phyloP scores from a whole-genome alignment of 2,329 filamentous ascomycete species.

The Pestalotiopsis sp. region DNA sequence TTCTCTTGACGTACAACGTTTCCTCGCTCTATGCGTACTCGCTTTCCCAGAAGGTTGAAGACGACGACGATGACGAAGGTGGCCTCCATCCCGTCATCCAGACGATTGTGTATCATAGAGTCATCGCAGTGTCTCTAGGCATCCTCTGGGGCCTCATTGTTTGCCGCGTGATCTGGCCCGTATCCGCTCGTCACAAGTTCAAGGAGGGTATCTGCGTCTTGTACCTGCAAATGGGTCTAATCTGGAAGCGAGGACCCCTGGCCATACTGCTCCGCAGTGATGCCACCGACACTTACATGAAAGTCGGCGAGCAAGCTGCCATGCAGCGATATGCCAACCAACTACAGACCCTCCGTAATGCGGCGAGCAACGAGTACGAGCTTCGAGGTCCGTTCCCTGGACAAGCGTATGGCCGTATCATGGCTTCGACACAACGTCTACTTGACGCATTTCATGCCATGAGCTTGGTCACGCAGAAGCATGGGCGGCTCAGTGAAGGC shows the following conservation, averaged over 20 bases:
- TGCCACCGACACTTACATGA: constrained; percentile 71
- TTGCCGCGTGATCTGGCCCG: constrained; percentile 89
- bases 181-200: constrained; percentile 85
- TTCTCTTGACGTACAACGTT: constrained; percentile 94
- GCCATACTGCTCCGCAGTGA: constrained; percentile 68
- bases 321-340: constrained; percentile 79
- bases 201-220: constrained; percentile 88
- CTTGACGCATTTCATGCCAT: constrained; percentile 95
- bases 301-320: constrained; percentile 82
- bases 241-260: constrained; percentile 93
- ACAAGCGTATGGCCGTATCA: constrained; percentile 71
- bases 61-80: constrained; percentile 87
- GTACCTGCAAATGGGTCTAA: constrained; percentile 91
- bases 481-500: constrained; percentile 73
- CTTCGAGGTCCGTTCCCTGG: constrained; percentile 85
- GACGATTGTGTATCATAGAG: constrained; percentile 85
- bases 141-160: constrained; percentile 92
- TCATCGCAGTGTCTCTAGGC: constrained; percentile 82
- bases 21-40: constrained; percentile 94
- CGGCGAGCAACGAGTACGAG: constrained; percentile 85
- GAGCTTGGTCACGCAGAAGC: constrained; percentile 87
- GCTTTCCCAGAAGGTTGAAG: constrained; percentile 76
- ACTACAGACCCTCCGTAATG: constrained; percentile 71
- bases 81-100: constrained; percentile 82
- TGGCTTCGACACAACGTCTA: constrained; percentile 80